Percentiles rank a stretch among this genome's conserved stretches.
These are phyloP conservation scores for Ceratobasidium sp. DNA, from an alignment of 1,284 basidiomycete species.

Conservation along the genomic window DNA sequence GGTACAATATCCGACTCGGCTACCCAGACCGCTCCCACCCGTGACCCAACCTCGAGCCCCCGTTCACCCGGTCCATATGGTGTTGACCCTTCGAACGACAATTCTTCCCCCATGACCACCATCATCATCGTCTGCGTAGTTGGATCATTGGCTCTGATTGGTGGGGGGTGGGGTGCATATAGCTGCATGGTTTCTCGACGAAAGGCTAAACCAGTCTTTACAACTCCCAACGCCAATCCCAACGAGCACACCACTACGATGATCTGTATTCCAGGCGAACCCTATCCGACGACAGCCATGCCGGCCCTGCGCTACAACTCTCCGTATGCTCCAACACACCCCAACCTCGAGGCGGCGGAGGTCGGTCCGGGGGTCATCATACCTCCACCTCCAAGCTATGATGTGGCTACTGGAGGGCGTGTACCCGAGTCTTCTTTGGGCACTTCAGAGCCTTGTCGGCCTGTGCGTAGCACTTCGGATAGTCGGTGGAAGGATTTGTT, in stretches of 20 bases:
- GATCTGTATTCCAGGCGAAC: slow-evolving; percentile 18
- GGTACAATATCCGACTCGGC: neutral
- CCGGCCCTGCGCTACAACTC: slow-evolving; percentile 17
- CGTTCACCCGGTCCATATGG: slow-evolving; percentile 7
- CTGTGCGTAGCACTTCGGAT: neutral
- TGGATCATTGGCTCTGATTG: slow-evolving; percentile 5
- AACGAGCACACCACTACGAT: neutral
- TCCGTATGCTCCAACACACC: neutral
- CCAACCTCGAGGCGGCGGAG: neutral
- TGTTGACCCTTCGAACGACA: neutral
- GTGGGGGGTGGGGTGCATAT: neutral
- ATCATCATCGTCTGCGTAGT: slow-evolving; percentile 20
- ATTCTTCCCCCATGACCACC: slow-evolving; percentile 3
- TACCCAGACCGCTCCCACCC: neutral
- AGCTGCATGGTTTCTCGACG: neutral
- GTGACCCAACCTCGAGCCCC: neutral
- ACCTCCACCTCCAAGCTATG: slow-evolving; percentile 20
- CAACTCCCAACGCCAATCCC: neutral
- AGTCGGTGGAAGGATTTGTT: slow-evolving; percentile 21
- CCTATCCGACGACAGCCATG: slow-evolving; percentile 1
- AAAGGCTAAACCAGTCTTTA: neutral
- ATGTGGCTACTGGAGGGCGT: slow-evolving; percentile 7
- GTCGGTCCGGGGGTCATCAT: slow-evolving; percentile 6
- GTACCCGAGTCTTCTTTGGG: neutral
- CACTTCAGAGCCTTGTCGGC: neutral